Evolutionary conservation across 805 yeast genomes (phyloP).

Genomic region (Candida broadrunensis): DNA sequence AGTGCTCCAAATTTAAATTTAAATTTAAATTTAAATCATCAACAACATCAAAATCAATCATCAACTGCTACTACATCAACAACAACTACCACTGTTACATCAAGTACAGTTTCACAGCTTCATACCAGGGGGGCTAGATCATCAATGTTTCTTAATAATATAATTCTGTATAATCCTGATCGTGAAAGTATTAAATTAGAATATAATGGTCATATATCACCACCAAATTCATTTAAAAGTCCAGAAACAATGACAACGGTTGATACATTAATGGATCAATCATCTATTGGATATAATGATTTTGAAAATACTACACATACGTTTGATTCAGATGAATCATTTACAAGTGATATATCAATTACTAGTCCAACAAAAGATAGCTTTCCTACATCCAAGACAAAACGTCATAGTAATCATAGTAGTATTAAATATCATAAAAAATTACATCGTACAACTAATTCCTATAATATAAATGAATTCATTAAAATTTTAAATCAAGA

Average conservation of each 20-base stretch:
- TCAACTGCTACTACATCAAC: not conserved
- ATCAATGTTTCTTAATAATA: constrained; percentile 1
- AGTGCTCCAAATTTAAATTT: constrained; percentile 19
- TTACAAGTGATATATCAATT: not conserved
- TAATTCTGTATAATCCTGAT: not conserved
- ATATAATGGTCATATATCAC: not conserved
- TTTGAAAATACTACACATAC: not conserved
- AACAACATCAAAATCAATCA: not conserved
- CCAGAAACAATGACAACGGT: constrained; percentile 13
- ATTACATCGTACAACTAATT: constrained; percentile 13
- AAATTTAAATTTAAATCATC: not conserved
- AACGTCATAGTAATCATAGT: not conserved
- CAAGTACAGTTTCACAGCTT: not conserved
- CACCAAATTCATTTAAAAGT: not conserved
- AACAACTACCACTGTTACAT: not conserved
- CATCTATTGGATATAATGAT: constrained; percentile 5
- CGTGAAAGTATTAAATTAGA: not conserved
- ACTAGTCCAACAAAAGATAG: not conserved
- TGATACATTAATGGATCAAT: constrained; percentile 16
- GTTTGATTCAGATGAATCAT: not conserved
- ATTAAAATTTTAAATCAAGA: constrained; percentile 9
- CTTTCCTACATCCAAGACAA: not conserved
- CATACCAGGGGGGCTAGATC: not conserved
- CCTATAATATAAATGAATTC: constrained; percentile 14
- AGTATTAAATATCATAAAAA: not conserved